Evolutionary conservation across 345 rosid species (phyloP), one percentile per base, ranked within the genome.

Genomic region (Populus alba): DNA sequence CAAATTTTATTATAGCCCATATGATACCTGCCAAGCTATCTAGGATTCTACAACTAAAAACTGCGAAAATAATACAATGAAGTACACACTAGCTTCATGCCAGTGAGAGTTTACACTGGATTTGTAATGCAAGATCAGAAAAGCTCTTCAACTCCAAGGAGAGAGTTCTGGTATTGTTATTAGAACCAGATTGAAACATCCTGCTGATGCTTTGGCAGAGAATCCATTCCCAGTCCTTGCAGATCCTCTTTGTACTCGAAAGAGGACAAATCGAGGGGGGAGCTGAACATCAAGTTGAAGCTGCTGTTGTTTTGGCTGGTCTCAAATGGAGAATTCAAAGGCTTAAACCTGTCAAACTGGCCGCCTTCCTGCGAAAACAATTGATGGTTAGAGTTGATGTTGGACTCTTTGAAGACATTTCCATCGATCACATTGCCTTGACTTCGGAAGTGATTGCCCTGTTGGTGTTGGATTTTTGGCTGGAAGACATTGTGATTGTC

Each of bases 141-240:
- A 59, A 23, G 65, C 23, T 9, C 29, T 59, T 59, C 65, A 25
- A 23, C 29, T n/a, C 23, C 23, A 1, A 37, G 41, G 43, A 20
- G 41, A 20, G 41, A 20, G 43, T 67, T 37, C 18, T 38, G 22
- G 23, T 27, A 2, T 66, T 67, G 63, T 80, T 71, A 75, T 77
- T 84, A 79, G 89, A 88, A 92, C 99, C 98, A 96, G 53, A 88
- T 79, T 47, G 97, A 66, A 18, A 80, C 89, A 59, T 93, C 96
- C 71, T 90, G 82, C 71, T 90, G 82, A 33, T 78, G 98, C 87
- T 90, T 90, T 65, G 88, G 91, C 77, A 87, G 66, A 20, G 82
- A 57, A 80, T 91, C 91, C 82, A 88, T 81, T 59, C 86, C 85
- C 25, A 81, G 84, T 27, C 88, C 88, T 45, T 87, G 87, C 22